Evolutionary conservation across 163 green algal species (phyloP), one percentile per base, ranked within the genome.

Genomic region (Scenedesmus sp.): DNA sequence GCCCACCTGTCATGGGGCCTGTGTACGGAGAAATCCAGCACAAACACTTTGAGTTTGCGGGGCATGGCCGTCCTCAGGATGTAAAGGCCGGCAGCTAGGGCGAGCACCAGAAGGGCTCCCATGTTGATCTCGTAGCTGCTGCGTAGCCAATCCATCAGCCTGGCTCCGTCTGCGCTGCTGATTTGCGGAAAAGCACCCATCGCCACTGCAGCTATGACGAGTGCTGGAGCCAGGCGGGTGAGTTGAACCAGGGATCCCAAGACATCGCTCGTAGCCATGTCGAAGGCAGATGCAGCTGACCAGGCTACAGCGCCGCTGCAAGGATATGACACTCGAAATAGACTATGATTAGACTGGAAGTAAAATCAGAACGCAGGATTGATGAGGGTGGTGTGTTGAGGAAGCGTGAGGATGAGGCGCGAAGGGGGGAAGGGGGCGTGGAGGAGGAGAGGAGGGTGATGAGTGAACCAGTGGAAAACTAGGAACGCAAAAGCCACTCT

Each of bases 11-110:
- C 43, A 51, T 90, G 65, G 13, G 85, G 85, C n/a, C 80, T 83
- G 85, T 90, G 85, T 2, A 90, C 85, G 35, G 68, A 68, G 61
- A 90, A 90, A 68, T 90, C 85, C 44, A 90, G 2, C 43, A 90
- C 85, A 20, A 43, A 90, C 22, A 90, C 85, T 30, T 83, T 90
- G n/a, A 3, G 44, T n/a, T 83, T 83, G 42, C 42, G 26, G 30
- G 44, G 22, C 37, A 72, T 15, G 3, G 18, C 33, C 26, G 79
- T 61, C 13, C 59, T 30, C 43, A 90, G 15, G 12, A 90, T 22
- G 33, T 70, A 46, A 26, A 90, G 68, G 26, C 85, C 85, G 22
- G 40, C 85, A 26, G 43, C 68, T 46, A 90, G 68, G 9, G 30
- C 68, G 46, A 84, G 26, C n/a, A 42, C 43, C 44, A 90, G n/a